phyloP scores from a whole-genome alignment of 768 basidiomycete species.

The Postia placenta region DNA sequence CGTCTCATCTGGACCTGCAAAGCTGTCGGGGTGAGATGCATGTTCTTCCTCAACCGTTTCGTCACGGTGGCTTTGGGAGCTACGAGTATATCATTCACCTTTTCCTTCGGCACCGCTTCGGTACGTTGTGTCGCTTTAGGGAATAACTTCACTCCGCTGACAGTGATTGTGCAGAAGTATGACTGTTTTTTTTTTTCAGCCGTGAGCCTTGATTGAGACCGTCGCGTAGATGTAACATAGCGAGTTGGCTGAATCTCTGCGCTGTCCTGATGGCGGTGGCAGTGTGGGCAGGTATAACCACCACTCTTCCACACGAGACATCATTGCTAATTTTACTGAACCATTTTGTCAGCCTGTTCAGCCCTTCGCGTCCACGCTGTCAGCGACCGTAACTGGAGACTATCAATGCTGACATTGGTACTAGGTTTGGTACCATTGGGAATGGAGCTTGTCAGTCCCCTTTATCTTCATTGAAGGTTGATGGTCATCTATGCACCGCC shows the following conservation, averaged over 20 bases:
- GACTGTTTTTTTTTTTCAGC: no score
- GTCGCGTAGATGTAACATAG: background rate
- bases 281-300: constrained; percentile 3
- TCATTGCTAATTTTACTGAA: no score
- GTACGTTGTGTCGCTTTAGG: background rate
- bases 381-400: background rate
- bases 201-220: no score
- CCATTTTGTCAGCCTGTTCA: background rate
- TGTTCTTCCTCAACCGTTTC: constrained; percentile 6
- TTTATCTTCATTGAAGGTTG: no score
- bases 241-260: background rate
- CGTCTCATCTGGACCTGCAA: constrained; percentile 2
- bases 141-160: no score
- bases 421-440: background rate
- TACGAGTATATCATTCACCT: background rate
- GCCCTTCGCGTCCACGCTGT: constrained; percentile 2
- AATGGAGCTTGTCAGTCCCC: no score
- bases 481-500: no score
- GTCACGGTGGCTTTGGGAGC: background rate
- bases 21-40: background rate
- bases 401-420: background rate
- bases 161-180: no score
- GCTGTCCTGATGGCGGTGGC: background rate
- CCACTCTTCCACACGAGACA: no score
- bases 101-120: background rate